Base-by-base conservation (phyloP, 1,139 yeast species). In the Suhomyces choctaworum region DNA sequence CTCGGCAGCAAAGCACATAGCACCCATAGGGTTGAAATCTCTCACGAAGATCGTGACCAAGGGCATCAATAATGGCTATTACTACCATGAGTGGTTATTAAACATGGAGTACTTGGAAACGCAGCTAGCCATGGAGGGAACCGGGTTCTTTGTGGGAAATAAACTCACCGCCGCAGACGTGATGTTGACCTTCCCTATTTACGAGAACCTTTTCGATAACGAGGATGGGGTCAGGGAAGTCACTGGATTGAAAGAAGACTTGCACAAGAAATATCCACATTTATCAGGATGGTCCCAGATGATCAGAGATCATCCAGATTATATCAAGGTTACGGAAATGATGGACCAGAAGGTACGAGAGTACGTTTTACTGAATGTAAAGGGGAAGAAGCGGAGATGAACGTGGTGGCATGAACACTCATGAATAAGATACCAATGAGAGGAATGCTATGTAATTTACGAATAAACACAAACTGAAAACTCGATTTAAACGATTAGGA, bases 101-200 rank as follows among this genome's bases (percentile, higher is more conserved):
- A 64, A 68, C 37, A 58, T 73, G 59, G 60, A 63, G 27, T 70
- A 58, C 42, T 56, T 74, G 44, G 78, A 75, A 32, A 48, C 51
- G 10, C 60, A 60, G 36, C 57, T 75, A 36, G 55, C 51, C 23
- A 53, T 59, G 32, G 64, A 70, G 32, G 66, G 67, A 16, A 62
- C 68, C 8, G 77, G 76, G 0, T 76, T 47, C 56, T 76, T 80
- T 51, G 82, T 77, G 8, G 80, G 80, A 3, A 66, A 74, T 39
- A 65, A 65, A 40, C 58, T 80, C 34, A 65, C 80, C 1, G 84
- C 70, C 2, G 87, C 86, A 2, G 88, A 81, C 49, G 64, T 81
- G 31, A 68, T 78, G 15, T 51, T 75, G 36, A 62, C 66, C 15
- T 76, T 69, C 56, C 77, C 78, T 0, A 41, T 69, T 16, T 42